Evolutionary conservation across 768 basidiomycete species (phyloP), one percentile per base, ranked within the genome.

Genomic region (Psilocybe cyanescens): DNA sequence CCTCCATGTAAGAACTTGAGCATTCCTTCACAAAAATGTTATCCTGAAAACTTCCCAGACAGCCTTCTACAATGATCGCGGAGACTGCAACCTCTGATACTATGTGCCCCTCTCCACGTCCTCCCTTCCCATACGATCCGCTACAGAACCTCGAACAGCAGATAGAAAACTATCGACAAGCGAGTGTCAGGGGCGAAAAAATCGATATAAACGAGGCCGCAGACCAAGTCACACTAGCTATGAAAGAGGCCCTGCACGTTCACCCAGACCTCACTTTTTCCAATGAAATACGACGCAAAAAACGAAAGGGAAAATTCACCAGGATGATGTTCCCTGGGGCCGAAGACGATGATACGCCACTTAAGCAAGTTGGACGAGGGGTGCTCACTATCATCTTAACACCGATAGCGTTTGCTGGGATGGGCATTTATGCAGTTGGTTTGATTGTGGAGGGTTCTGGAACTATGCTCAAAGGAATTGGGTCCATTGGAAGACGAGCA

Each of bases 331-430:
- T 55, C 48, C 53, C 53, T 17, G 31, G 45, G 2, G 54, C 37
- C 4, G 35, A 55, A 3, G 59, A 60, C 2, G 54, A 55, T 9
- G 55, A 60, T 11, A 57, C 48, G 4, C 58, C 60, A 11, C 28
- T 52, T 19, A 57, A 53, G 37, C 64, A 65, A 46, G 54, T 65
- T 8, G 64, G 60, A 1, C 47, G 58, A 19, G 64, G 64, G 11
- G 14, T 65, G 5, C 39, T 65, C 19, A 52, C 61, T 2, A 19
- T 65, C 24, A 11, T 62, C 24, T 52, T 46, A 1, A 62, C 64
- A 17, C 64, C 64, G 4, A 31, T 65, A n/a, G 64, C 64, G 4
- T n/a, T 61, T 8, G 64, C 55, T 37, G 64, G 64, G n/a, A 57
- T 57, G 54, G 60, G 60, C 3, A 8, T 65, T 2, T 62, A 62